Evolutionary conservation across 2,329 filamentous ascomycete species (phyloP), one percentile per base, ranked within the genome.

Genomic region (Dissoconium aciculare): DNA sequence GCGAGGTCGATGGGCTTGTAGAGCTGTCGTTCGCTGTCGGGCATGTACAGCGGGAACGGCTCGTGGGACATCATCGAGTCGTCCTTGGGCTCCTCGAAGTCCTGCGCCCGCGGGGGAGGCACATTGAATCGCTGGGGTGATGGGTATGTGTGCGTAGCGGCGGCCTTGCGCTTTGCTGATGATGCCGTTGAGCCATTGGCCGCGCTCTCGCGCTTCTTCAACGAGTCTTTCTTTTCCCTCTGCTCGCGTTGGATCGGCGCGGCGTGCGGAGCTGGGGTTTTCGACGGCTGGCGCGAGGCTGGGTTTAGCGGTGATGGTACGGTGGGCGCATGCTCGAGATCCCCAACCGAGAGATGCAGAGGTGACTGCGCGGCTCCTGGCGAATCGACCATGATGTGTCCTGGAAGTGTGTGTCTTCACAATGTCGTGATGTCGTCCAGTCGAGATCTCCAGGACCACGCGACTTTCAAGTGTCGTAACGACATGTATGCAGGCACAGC

Each of bases 271-370:
- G 40, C 46, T n/a, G 49, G 50, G 4, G 50, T 51, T 35, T 42
- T 45, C n/a, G 47, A 49, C 16, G 40, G 38, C 11, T 40, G 32
- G 16, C 45, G 44, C 19, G 45, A 39, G 27, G 77, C 71, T 27
- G 74, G 73, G 44, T 84, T 84, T 38, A 85, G 67, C 15, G 78
- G 78, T 8, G 79, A 85, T 3, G 78, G 72, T 2, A 83, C 64
- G 9, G 73, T 66, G 4, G 79, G 78, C 37, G 67, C 67, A 53
- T 84, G 74, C 5, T 39, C 34, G 16, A 36, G 38, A 11, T 44
- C 42, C 13, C 38, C 11, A 4, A 12, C 5, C 16, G 17, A n/a
- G 19, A n/a, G 30, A 15, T 21, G 27, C 6, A 19, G 27, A 5
- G 17, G 21, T 10, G 26, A 11, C 13, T 16, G 21, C 11, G 24